Base-by-base conservation (phyloP, 805 yeast genomes). In the Huiozyma sinensis region DNA sequence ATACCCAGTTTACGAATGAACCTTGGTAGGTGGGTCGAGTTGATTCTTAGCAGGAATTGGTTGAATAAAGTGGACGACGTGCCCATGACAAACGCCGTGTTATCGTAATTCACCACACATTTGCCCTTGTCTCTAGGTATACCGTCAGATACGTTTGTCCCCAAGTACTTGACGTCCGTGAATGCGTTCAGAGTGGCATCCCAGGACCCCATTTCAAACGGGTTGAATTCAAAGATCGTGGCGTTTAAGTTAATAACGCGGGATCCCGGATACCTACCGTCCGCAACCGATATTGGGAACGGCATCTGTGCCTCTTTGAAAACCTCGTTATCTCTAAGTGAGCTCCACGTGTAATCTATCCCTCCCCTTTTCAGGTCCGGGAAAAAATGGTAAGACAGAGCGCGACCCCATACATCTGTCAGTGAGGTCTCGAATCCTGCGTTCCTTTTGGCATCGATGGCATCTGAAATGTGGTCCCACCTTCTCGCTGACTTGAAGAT, bases 121-220 rank as follows among this genome's bases (percentile, higher is more conserved):
- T 60, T 56, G 11, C 64, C 63, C 36, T 60, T 61, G 12, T 59
- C 53, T 5, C 54, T 53, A 6, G 86, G 80, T 12, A 57, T 48
- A 36, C 95, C 95, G 48, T 77, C 69, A 27, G 69, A 55, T 32
- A 82, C 72, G 17, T 71, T 61, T 1, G 94, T 71, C 7, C 95
- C 95, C 40, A 84, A 60, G 57, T 82, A 86, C 61, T 77, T 72
- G 39, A 77, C 63, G 47, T 82, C 80, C 8, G 80, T 69, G 61
- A 88, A 87, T 2, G 82, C 66, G 44, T 72, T 69, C 44, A 84
- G 63, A 1, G 81, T 68, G 8, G 86, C 82, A 57, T 88, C 96
- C 95, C 95, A 87, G 4, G 94, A 79, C 10, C 96, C 96, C 56
- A 87, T 64, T 58, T 81, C 84, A 54, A 67, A 80, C 10, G 94